Conservation (phyloP, 352 stramenopile genomes). For the Globisporangium splendens region DNA sequence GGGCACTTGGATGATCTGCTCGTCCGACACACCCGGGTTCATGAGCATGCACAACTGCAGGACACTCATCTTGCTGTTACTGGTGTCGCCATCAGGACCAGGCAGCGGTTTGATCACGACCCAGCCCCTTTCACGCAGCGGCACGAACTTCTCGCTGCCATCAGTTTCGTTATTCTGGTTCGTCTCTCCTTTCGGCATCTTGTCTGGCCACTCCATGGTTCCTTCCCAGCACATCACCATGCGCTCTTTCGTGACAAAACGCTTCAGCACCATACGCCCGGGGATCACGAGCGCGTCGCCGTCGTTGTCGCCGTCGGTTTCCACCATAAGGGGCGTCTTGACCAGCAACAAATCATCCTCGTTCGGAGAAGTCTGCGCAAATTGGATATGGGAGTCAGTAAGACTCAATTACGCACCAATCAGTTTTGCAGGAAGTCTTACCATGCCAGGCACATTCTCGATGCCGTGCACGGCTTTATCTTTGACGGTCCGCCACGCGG, state of each 20-base stretch:
- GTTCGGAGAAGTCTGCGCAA: too few relatives aligned
- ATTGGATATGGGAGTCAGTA: too few relatives aligned
- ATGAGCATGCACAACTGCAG: constrained; percentile 9
- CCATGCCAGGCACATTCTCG: too few relatives aligned
- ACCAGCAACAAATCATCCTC: too few relatives aligned
- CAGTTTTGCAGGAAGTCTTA: too few relatives aligned
- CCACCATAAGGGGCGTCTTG: too few relatives aligned
- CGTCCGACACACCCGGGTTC: constrained; percentile 3
- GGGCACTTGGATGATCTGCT: constrained; percentile 1
- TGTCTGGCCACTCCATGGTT: constrained; percentile 7
- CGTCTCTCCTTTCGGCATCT: not conserved
- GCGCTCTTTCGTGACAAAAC: constrained; percentile 9
- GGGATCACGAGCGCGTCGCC: too few relatives aligned
- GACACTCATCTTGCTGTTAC: not conserved
- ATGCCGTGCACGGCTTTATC: too few relatives aligned
- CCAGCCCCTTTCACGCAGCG: constrained; percentile 10
- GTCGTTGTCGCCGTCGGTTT: too few relatives aligned
- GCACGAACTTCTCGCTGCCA: not conserved
- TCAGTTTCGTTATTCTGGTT: too few relatives aligned
- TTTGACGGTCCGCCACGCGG: too few relatives aligned
- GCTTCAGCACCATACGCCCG: constrained; percentile 1
- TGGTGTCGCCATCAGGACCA: not conserved
- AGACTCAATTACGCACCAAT: too few relatives aligned
- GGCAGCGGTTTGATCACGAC: constrained; percentile 8
- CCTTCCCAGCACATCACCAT: constrained; percentile 13